These are phyloP conservation scores for Wallacemonas sp. DNA, from an alignment of 208 protist species.

Conservation along the genomic window DNA sequence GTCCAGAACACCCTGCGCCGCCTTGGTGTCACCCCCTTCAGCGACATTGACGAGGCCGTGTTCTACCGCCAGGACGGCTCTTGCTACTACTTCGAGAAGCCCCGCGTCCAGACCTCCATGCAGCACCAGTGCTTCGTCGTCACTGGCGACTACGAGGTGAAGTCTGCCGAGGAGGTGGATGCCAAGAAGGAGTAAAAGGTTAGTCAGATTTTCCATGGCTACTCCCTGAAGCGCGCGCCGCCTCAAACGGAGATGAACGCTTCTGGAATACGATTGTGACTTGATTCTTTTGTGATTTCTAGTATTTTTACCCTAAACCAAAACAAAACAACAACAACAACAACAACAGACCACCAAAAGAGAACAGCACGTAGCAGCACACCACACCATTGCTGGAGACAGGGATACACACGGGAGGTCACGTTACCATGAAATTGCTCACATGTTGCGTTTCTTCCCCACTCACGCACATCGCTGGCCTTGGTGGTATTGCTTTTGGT, in stretches of 20 bases:
- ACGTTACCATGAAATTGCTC: too few species aligned
- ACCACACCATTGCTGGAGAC: too few species aligned
- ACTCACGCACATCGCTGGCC: too few species aligned
- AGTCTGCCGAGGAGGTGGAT: conserved; percentile 71
- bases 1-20: conserved; percentile 94
- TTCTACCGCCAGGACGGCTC: conserved; percentile 97
- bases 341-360: not conserved
- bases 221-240: not conserved
- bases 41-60: conserved; percentile 96
- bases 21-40: conserved; percentile 95
- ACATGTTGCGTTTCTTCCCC: too few species aligned
- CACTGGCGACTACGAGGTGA: conserved; percentile 87
- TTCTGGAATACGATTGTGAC: conserved; percentile 7
- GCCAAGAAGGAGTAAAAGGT: conserved; percentile 46
- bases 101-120: conserved; percentile 97
- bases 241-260: not conserved
- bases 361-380: not conserved
- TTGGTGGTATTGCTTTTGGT: too few species aligned
- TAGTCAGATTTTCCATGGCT: too few species aligned
- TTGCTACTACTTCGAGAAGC: conserved; percentile 97
- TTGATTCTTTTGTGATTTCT: conserved; percentile 28
- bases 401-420: too few species aligned
- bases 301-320: conserved; percentile 15
- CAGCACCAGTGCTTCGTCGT: conserved; percentile 97
- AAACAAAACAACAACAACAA: conserved; percentile 19